Percentiles rank a stretch among this genome's conserved stretches.
Conservation (phyloP, 2,329 filamentous ascomycete species). For the Cyphellophora europaea region DNA sequence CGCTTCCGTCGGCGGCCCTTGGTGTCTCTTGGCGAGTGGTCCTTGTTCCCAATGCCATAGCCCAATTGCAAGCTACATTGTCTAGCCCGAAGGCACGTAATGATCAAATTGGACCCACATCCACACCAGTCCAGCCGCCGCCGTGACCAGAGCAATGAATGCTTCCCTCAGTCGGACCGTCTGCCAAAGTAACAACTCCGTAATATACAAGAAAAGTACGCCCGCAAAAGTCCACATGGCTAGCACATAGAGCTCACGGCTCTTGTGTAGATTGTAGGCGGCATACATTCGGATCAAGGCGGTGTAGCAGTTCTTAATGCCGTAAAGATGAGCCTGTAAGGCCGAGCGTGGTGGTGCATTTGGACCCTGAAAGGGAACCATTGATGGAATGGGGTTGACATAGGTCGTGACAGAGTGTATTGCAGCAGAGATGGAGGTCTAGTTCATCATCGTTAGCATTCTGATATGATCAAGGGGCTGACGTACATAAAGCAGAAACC, state of each 20-base stretch:
- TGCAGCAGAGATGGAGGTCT: slow-evolving; percentile 19
- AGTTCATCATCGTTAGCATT: not conserved
- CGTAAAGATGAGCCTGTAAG: slow-evolving; percentile 27
- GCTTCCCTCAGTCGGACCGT: slow-evolving; percentile 19
- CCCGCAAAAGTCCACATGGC: slow-evolving; percentile 24
- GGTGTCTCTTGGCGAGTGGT: too few species aligned
- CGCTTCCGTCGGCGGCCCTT: too few species aligned
- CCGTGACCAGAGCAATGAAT: slow-evolving; percentile 16
- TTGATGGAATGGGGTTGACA: slow-evolving; percentile 12
- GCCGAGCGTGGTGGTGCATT: slow-evolving; percentile 18
- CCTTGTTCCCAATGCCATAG: too few species aligned
- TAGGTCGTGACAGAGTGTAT: slow-evolving; percentile 23
- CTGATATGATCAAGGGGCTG: not conserved
- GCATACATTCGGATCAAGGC: slow-evolving; percentile 25
- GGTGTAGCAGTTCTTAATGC: slow-evolving; percentile 28
- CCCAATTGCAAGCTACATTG: too few species aligned
- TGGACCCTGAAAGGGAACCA: slow-evolving; percentile 23
- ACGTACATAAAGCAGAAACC: slow-evolving; percentile 1
- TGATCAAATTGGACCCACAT: not conserved
- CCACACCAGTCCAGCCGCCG: slow-evolving; percentile 1
- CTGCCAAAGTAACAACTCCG: slow-evolving; percentile 21
- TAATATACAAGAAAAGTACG: slow-evolving; percentile 22
- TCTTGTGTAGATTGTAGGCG: slow-evolving; percentile 24
- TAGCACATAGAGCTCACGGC: slow-evolving; percentile 24
- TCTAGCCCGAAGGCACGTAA: too few species aligned